Evolutionary conservation across 2,329 filamentous ascomycete species (phyloP), one percentile per base, ranked within the genome.

Genomic region (Trichoderma asperellum): DNA sequence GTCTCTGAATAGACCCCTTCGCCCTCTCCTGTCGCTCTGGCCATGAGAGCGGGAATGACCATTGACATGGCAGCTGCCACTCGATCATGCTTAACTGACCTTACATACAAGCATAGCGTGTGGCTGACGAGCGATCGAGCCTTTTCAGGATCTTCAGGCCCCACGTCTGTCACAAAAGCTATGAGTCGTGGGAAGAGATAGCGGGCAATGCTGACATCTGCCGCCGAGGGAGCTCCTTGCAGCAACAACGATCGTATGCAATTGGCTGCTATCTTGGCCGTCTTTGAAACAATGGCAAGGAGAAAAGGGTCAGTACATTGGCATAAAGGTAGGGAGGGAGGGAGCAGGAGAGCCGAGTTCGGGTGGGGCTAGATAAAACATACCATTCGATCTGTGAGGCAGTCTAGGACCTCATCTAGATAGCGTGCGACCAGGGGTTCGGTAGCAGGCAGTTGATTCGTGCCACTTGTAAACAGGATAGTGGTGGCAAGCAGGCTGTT

Each of bases 401-500:
- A 97, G 75, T 97, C 95, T 47, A 95, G 82, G 27, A 97, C 81
- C 81, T 97, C 93, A 73, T 92, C 87, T 4, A 97, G 84, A 74
- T 94, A 94, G 67, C 88, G 88, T 29, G 85, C 83, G 57, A 97
- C 87, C 0, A 96, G 85, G 10, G 91, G 88, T 74, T 98, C 94
- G 53, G 87, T 88, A 0, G 92, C 87, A 0, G 89, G 87, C 68
- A 98, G 86, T 55, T 90, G 86, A 73, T 92, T 92, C 70, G 89
- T 86, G 7, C 92, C 92, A 52, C 91, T 91, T 10, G 93, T 97
- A 70, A 99, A 89, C 10, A 99, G 86, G 70, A 99, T 92, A 0
- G 96, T 97, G 58, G 91, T 91, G 0, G 94, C 93, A 59, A 99
- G 85, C 5, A 99, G 87, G 5, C 91, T 92, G 76, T 98, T 99